These are phyloP conservation scores for Tolypocladium endophyticum DNA, from an alignment of 2,329 filamentous ascomycete species.

Conservation along the genomic window DNA sequence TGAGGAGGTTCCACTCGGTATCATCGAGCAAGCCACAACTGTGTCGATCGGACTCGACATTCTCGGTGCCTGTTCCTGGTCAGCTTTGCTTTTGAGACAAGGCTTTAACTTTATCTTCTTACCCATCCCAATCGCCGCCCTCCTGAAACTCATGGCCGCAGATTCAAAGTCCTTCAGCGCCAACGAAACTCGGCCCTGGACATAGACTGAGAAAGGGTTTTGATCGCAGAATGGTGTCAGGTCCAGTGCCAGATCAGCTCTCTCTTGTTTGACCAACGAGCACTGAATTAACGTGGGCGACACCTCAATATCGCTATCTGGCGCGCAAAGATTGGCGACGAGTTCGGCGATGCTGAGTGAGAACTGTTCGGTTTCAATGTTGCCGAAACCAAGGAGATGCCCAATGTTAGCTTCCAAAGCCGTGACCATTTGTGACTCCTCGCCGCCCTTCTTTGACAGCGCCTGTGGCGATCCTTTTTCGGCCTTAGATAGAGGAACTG, in stretches of 20 bases:
- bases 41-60: constrained; percentile 38
- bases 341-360: constrained; percentile 55
- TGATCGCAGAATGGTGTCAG: constrained; percentile 45
- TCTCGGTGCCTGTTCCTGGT: constrained; percentile 28
- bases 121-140: constrained; percentile 75
- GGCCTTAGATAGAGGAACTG: constrained; percentile 32
- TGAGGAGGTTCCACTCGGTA: constrained; percentile 57
- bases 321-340: constrained; percentile 53
- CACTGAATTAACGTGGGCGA: constrained; percentile 51
- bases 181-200: constrained; percentile 72
- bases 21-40: constrained; percentile 62
- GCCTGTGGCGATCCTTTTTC: constrained; percentile 21
- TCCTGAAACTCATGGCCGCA: constrained; percentile 69
- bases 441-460: constrained; percentile 28
- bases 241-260: constrained; percentile 49
- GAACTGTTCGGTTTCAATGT: constrained; percentile 37
- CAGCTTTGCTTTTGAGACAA: not conserved
- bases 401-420: constrained; percentile 49
- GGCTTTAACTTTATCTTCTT: constrained; percentile 22
- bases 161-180: constrained; percentile 61
- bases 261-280: constrained; percentile 46
- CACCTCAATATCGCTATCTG: constrained; percentile 56
- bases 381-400: constrained; percentile 52
- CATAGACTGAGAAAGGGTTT: constrained; percentile 61
- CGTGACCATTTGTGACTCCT: constrained; percentile 40